Evolutionary conservation across 2,329 filamentous ascomycete genomes (phyloP), one percentile per base, ranked within the genome.

Genomic region (Fonsecaea nubica): DNA sequence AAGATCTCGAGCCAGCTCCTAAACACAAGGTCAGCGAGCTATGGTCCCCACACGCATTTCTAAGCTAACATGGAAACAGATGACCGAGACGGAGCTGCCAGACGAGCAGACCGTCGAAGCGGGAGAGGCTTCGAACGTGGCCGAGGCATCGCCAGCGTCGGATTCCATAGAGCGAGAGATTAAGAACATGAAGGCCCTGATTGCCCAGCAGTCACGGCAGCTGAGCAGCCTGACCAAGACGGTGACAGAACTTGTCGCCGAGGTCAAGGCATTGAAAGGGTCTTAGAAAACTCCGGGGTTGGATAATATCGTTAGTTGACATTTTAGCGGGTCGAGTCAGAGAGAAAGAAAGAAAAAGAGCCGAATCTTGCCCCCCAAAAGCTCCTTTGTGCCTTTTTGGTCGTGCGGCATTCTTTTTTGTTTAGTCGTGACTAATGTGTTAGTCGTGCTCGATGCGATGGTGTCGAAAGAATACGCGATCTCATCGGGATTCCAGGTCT

Each of bases 181-280:
- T 55, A 68, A 70, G 45, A 72, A 72, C 58, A 57, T 74, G 53
- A 73, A 73, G 58, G 65, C 72, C 4, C 54, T 74, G 55, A 68
- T 74, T 53, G 72, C 72, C 52, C 70, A 72, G 58, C 72, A 74
- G 63, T 70, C 72, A 40, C 67, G 68, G 50, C 72, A 73, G 57
- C 57, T 74, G 42, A 69, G 66, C 38, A 65, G 57, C 25, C 53
- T 73, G 63, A 67, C 71, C 38, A 64, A 72, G 64, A 69, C 72
- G 21, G 54, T 74, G 58, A 58, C 70, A 32, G 70, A 72, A 57
- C 59, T 74, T 12, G 69, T 73, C 18, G 68, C 68, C 4, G 71
- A 73, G 52, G 65, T 74, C 38, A 73, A 73, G 38, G 35, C 64
- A 40, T 60, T 71, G 13, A 73, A 73, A 64, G 48, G 35, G 33